A percentile compares a stretch with the other conserved stretches of the same genome.
phyloP scores from a whole-genome alignment of 768 basidiomycete species.

The Candolleomyces aberdarensis region DNA sequence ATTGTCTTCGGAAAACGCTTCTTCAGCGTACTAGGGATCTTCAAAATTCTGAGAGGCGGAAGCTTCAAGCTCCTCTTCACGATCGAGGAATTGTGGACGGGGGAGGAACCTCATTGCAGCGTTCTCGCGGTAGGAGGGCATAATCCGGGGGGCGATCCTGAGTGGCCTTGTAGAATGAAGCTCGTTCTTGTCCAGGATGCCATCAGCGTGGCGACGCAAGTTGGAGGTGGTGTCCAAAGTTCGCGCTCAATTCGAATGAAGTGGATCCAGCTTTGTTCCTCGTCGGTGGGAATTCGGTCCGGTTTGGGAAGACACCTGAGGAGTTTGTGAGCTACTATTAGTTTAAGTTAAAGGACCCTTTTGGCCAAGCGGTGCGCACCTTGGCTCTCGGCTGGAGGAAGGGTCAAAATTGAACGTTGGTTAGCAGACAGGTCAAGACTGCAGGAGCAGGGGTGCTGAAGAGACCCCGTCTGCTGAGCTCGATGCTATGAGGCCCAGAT shows the following conservation, averaged over 20 bases:
- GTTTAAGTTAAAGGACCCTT: neutral
- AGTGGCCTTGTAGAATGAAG: constrained; percentile 49
- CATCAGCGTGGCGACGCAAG: constrained; percentile 45
- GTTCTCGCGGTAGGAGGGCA: constrained; percentile 37
- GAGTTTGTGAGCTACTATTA: neutral
- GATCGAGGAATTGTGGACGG: constrained; percentile 17
- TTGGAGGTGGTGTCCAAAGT: constrained; percentile 43
- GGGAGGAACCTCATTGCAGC: constrained; percentile 11
- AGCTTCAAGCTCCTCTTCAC: constrained; percentile 16
- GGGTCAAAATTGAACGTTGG: neutral
- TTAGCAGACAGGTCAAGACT: too few relatives aligned
- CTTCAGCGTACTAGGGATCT: neutral
- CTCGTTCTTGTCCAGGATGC: constrained; percentile 48
- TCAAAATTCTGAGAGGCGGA: neutral
- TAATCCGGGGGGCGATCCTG: constrained; percentile 53
- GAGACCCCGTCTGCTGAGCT: too few relatives aligned
- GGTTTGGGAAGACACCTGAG: constrained; percentile 77
- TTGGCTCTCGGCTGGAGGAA: constrained; percentile 53
- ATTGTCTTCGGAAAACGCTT: neutral
- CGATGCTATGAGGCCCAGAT: too few relatives aligned
- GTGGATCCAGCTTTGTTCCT: constrained; percentile 53
- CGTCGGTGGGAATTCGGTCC: constrained; percentile 57
- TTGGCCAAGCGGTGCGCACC: constrained; percentile 68
- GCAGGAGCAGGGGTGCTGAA: too few relatives aligned
- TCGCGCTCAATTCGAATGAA: constrained; percentile 55